These are phyloP conservation scores for Fusarium sambucinum DNA, from an alignment of 2,329 filamentous ascomycete genomes.

Conservation along the genomic window DNA sequence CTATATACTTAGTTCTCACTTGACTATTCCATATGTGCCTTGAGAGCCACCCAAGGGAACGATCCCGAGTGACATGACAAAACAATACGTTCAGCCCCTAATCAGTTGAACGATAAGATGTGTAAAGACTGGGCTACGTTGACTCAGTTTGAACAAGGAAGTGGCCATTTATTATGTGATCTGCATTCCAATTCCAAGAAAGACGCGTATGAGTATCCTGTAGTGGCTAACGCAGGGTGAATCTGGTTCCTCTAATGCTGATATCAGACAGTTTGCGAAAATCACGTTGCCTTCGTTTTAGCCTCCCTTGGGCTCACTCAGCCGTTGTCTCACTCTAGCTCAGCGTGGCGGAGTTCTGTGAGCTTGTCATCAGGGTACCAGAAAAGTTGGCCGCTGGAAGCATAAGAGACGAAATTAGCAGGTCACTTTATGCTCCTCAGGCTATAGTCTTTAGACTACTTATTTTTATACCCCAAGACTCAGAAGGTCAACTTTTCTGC, in stretches of 20 bases:
- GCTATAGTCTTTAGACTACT: too few species aligned
- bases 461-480: too few species aligned
- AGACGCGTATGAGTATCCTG: not conserved
- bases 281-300: not conserved
- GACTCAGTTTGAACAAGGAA: not conserved
- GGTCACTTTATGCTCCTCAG: too few species aligned
- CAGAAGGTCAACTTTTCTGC: too few species aligned
- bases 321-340: not conserved
- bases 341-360: not conserved
- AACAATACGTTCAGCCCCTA: not conserved
- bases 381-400: too few species aligned
- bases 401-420: too few species aligned
- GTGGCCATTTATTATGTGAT: not conserved
- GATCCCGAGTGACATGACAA: not conserved
- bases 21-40: not conserved
- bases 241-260: not conserved
- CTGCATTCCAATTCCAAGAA: slow-evolving; percentile 1
- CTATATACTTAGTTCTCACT: not conserved
- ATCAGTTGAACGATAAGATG: not conserved
- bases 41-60: not conserved
- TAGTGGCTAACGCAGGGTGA: not conserved
- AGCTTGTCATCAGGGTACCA: too few species aligned
- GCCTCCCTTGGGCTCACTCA: not conserved
- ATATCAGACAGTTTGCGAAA: not conserved
- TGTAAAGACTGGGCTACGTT: not conserved